phyloP scores from a whole-genome alignment of 192 early-diverging fungal species.

The Phlyctochytrium bullatum region DNA sequence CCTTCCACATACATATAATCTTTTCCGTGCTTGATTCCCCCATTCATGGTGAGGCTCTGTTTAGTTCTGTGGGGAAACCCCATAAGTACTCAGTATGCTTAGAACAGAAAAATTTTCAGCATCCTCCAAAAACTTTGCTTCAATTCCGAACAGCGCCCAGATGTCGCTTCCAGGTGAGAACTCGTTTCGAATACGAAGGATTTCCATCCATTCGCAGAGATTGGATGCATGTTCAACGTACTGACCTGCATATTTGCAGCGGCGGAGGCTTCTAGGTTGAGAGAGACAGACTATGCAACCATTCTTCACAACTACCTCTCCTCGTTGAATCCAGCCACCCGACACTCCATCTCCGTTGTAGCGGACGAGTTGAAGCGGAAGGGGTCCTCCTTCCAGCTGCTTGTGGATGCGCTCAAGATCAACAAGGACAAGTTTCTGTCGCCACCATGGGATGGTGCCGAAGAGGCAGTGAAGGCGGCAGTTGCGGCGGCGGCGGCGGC shows the following conservation, averaged over 20 bases:
- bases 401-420: slow-evolving; percentile 6
- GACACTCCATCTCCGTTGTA: neutral
- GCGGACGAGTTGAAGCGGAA: slow-evolving; percentile 6
- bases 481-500: neutral
- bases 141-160: too few relatives aligned
- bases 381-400: neutral
- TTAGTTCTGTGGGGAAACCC: too few relatives aligned
- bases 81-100: too few relatives aligned
- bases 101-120: too few relatives aligned
- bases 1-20: too few relatives aligned
- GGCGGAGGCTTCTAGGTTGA: neutral
- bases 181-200: too few relatives aligned
- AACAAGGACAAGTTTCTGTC: neutral
- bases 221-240: too few relatives aligned
- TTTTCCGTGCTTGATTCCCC: too few relatives aligned
- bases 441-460: neutral
- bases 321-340: neutral
- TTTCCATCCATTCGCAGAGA: too few relatives aligned
- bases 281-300: neutral
- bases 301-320: neutral
- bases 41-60: too few relatives aligned
- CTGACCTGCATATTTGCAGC: neutral
- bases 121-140: too few relatives aligned
- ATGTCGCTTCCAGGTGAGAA: too few relatives aligned
- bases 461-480: neutral